Percentiles rank a stretch among this genome's conserved stretches.
Evolutionary conservation across 2,329 filamentous ascomycete species (phyloP).

Genomic region (Penicillium brasilianum): DNA sequence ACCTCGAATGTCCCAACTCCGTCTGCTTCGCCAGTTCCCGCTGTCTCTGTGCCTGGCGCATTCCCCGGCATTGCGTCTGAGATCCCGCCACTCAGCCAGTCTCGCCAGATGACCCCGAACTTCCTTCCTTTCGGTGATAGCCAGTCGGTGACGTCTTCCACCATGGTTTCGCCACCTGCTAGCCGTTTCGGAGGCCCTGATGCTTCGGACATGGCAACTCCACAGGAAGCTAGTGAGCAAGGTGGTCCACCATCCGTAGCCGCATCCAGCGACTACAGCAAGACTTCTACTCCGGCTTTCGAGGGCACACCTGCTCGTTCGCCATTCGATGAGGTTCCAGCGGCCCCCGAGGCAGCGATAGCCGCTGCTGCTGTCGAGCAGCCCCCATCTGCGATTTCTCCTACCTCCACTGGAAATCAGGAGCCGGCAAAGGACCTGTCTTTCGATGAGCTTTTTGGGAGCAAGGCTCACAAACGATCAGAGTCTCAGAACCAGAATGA

Average conservation of each 20-base stretch:
- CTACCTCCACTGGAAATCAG: slow-evolving; percentile 30
- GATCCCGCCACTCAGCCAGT: slow-evolving; percentile 69
- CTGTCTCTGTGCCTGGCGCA: slow-evolving; percentile 32
- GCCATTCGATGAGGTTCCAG: slow-evolving; percentile 42
- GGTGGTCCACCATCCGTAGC: slow-evolving; percentile 33
- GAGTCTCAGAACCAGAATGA: slow-evolving; percentile 53
- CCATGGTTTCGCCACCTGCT: slow-evolving; percentile 74
- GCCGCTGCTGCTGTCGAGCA: slow-evolving; percentile 19
- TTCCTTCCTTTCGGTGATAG: slow-evolving; percentile 72
- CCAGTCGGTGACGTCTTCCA: slow-evolving; percentile 76
- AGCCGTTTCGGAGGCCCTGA: slow-evolving; percentile 64
- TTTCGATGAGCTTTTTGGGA: slow-evolving; percentile 54
- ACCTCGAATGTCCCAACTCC: slow-evolving; percentile 61
- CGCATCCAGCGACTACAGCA: slow-evolving; percentile 32
- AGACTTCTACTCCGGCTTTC: slow-evolving; percentile 19
- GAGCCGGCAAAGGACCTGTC: slow-evolving; percentile 42
- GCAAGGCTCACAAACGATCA: slow-evolving; percentile 49
- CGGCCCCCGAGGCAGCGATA: slow-evolving; percentile 18
- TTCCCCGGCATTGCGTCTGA: slow-evolving; percentile 33
- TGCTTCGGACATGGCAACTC: slow-evolving; percentile 51
- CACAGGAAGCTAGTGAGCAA: slow-evolving; percentile 46
- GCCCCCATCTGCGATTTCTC: slow-evolving; percentile 53
- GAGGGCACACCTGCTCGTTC: slow-evolving; percentile 31
- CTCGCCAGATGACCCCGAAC: slow-evolving; percentile 76
- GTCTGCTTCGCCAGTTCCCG: slow-evolving; percentile 65